A percentile compares a stretch with the other conserved stretches of the same genome.
Evolutionary conservation across 192 early-diverging fungal genomes (phyloP).

Genomic region (Coemansia sp.): DNA sequence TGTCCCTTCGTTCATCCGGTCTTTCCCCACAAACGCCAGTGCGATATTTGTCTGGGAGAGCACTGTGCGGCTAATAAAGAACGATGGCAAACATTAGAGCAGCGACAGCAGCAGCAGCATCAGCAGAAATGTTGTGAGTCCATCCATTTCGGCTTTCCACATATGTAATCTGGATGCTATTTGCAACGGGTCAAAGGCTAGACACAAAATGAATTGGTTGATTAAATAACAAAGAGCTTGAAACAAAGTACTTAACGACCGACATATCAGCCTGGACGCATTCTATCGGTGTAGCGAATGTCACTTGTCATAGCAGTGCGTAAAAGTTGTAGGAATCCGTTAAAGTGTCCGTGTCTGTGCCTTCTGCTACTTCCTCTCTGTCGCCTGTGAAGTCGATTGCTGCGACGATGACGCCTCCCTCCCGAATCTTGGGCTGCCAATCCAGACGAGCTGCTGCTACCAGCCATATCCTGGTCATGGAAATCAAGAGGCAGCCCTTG

Average conservation of each 20-base stretch:
- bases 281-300: slow-evolving; percentile 1
- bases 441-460: background rate
- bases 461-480: slow-evolving; percentile 3
- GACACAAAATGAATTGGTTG: background rate
- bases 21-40: slow-evolving; percentile 94
- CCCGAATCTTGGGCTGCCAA: slow-evolving; percentile 1
- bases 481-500: slow-evolving; percentile 14
- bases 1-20: slow-evolving; percentile 82
- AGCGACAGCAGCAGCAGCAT: too few relatives aligned
- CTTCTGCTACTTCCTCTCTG: background rate
- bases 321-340: background rate
- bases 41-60: slow-evolving; percentile 90
- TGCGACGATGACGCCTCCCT: background rate
- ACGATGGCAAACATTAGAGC: slow-evolving; percentile 21
- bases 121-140: background rate
- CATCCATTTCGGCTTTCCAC: background rate
- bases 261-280: background rate
- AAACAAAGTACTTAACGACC: background rate
- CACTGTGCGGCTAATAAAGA: slow-evolving; percentile 57
- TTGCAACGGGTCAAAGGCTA: background rate
- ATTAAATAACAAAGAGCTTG: background rate
- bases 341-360: background rate
- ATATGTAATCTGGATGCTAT: background rate
- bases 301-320: slow-evolving; percentile 4
- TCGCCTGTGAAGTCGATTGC: background rate